phyloP scores from a whole-genome alignment of 768 basidiomycete species.

The Kwoniella botswanensis region DNA sequence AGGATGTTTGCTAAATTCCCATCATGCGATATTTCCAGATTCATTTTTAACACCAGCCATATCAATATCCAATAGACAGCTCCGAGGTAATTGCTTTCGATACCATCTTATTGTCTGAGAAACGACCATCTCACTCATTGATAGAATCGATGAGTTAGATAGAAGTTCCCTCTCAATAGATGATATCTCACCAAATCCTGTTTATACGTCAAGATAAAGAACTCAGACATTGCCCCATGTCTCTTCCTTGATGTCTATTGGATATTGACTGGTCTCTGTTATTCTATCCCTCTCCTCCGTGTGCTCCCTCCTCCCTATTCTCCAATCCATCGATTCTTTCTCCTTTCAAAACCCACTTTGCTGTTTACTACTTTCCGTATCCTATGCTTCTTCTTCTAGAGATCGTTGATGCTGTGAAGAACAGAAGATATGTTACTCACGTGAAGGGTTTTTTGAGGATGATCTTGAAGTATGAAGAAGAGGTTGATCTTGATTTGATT shows the following conservation, averaged over 20 bases:
- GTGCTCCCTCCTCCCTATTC: not conserved
- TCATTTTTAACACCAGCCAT: not conserved
- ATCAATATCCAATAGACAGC: conserved; percentile 14
- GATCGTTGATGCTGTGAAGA: not conserved
- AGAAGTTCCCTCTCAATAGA: not conserved
- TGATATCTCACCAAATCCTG: conserved; percentile 24
- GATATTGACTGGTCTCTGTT: conserved; percentile 2
- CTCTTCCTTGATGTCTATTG: conserved; percentile 45
- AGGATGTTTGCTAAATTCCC: not conserved
- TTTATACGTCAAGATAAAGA: conserved; percentile 44
- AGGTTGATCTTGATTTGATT: not conserved
- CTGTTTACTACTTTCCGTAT: conserved; percentile 1
- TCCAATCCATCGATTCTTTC: not conserved
- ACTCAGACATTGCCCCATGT: conserved; percentile 54
- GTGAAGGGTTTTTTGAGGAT: conserved; percentile 22
- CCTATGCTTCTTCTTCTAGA: not conserved
- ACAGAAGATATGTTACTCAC: conserved; percentile 21
- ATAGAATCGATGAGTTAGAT: not conserved
- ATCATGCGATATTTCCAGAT: conserved; percentile 2
- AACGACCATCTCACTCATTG: not conserved
- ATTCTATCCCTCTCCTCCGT: conserved; percentile 4
- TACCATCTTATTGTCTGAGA: not conserved
- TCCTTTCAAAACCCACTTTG: not conserved
- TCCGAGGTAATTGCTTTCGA: conserved; percentile 27
- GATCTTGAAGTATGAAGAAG: conserved; percentile 30